Percentiles rank a stretch among this genome's conserved stretches.
Evolutionary conservation across 2,329 filamentous ascomycete genomes (phyloP).

Genomic region (Calonectria crousiana): DNA sequence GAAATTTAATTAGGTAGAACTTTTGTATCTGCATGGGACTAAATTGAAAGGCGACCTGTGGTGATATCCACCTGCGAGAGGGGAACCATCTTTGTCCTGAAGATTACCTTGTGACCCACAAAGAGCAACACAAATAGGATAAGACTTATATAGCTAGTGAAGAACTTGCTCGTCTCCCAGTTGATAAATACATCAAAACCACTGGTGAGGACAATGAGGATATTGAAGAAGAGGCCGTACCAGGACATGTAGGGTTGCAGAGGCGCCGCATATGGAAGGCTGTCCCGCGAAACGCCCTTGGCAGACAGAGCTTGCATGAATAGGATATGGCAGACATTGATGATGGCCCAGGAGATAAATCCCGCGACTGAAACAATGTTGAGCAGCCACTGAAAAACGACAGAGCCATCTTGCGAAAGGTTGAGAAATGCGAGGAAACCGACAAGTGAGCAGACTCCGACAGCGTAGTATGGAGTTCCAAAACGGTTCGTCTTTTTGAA

Average conservation of each 20-base stretch:
- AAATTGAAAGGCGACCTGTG: not conserved
- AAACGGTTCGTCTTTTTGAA: conserved; percentile 70
- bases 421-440: conserved; percentile 77
- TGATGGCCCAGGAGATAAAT: conserved; percentile 78
- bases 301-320: conserved; percentile 71
- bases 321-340: conserved; percentile 72
- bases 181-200: conserved; percentile 77
- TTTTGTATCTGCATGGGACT: not conserved
- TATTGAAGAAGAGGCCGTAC: conserved; percentile 75
- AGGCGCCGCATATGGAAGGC: conserved; percentile 72
- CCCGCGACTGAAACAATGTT: conserved; percentile 78
- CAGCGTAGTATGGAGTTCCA: conserved; percentile 73
- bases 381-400: conserved; percentile 79
- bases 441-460: conserved; percentile 65
- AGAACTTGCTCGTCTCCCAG: conserved; percentile 72
- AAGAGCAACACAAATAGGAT: conserved; percentile 73
- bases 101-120: conserved; percentile 68
- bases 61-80: conserved; percentile 51
- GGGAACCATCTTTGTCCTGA: conserved; percentile 53
- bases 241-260: conserved; percentile 74
- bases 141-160: conserved; percentile 73
- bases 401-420: conserved; percentile 66
- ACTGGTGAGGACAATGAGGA: conserved; percentile 74
- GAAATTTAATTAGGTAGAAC: not conserved
- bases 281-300: conserved; percentile 68